Evolutionary conservation across 768 basidiomycete species (phyloP).

Genomic region (Phanerodontia chrysosporium): DNA sequence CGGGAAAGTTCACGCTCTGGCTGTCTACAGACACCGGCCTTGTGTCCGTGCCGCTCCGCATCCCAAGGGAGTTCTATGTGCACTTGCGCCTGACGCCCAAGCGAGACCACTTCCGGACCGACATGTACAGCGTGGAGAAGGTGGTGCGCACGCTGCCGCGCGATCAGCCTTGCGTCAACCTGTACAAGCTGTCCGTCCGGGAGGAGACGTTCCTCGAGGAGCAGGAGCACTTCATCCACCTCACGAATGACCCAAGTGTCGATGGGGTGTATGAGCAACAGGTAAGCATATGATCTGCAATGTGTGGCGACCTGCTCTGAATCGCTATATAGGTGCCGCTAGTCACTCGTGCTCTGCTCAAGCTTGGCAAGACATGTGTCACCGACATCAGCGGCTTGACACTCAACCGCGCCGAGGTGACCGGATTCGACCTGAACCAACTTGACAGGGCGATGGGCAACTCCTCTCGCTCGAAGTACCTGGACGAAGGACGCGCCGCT

Average conservation of each 20-base stretch:
- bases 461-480: conserved; percentile 62
- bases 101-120: conserved; percentile 63
- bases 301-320: background rate
- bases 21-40: conserved; percentile 77
- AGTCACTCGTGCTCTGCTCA: conserved; percentile 73
- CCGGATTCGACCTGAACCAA: conserved; percentile 80
- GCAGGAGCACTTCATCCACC: conserved; percentile 86
- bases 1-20: conserved; percentile 88
- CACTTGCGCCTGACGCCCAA: conserved; percentile 72
- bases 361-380: conserved; percentile 79
- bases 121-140: conserved; percentile 67
- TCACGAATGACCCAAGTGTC: conserved; percentile 91
- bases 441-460: conserved; percentile 60
- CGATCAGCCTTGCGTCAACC: conserved; percentile 67
- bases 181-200: conserved; percentile 79
- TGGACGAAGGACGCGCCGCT: conserved; percentile 61
- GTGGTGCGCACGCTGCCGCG: conserved; percentile 78
- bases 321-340: conserved; percentile 65
- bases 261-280: conserved; percentile 94
- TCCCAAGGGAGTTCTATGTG: conserved; percentile 90
- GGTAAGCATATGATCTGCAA: conserved; percentile 37
- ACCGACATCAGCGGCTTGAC: conserved; percentile 63
- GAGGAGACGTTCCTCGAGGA: conserved; percentile 83
- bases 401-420: conserved; percentile 76
- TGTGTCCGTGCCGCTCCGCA: conserved; percentile 74